phyloP scores from a whole-genome alignment of 805 yeast species.

The Barnettozyma pratensis region DNA sequence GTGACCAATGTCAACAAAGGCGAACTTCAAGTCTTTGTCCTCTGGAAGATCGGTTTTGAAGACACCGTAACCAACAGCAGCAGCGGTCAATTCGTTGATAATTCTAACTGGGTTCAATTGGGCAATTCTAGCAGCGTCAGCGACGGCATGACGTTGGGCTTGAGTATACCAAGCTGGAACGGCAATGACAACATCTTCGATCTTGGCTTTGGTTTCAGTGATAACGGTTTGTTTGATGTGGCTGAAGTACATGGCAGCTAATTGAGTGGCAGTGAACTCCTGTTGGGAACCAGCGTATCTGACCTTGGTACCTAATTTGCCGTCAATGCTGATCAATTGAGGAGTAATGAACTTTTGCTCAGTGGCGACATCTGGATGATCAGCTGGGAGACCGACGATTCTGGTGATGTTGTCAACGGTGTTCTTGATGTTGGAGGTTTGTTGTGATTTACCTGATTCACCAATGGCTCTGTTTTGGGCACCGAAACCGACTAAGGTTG shows the following conservation, averaged over 20 bases:
- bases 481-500: slow-evolving; percentile 89
- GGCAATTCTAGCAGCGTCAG: slow-evolving; percentile 93
- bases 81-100: slow-evolving; percentile 96
- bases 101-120: slow-evolving; percentile 98
- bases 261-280: slow-evolving; percentile 82
- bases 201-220: slow-evolving; percentile 71
- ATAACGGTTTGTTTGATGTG: slow-evolving; percentile 78
- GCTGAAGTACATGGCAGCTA: slow-evolving; percentile 91
- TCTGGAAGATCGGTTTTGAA: slow-evolving; percentile 96
- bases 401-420: slow-evolving; percentile 94
- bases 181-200: slow-evolving; percentile 86
- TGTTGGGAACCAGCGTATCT: slow-evolving; percentile 74
- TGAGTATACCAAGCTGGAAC: slow-evolving; percentile 98
- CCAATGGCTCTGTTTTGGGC: slow-evolving; percentile 86
- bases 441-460: slow-evolving; percentile 94
- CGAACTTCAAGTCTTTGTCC: slow-evolving; percentile 84
- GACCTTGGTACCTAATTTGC: slow-evolving; percentile 80
- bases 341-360: slow-evolving; percentile 75
- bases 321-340: slow-evolving; percentile 67
- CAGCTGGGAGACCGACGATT: slow-evolving; percentile 70
- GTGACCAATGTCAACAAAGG: slow-evolving; percentile 96
- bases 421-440: slow-evolving; percentile 93
- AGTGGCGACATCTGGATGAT: slow-evolving; percentile 69
- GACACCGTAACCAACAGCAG: slow-evolving; percentile 98
- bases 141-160: slow-evolving; percentile 91